Base-by-base conservation (phyloP, 2,329 filamentous ascomycete species). In the Phaeoacremonium minimum region DNA sequence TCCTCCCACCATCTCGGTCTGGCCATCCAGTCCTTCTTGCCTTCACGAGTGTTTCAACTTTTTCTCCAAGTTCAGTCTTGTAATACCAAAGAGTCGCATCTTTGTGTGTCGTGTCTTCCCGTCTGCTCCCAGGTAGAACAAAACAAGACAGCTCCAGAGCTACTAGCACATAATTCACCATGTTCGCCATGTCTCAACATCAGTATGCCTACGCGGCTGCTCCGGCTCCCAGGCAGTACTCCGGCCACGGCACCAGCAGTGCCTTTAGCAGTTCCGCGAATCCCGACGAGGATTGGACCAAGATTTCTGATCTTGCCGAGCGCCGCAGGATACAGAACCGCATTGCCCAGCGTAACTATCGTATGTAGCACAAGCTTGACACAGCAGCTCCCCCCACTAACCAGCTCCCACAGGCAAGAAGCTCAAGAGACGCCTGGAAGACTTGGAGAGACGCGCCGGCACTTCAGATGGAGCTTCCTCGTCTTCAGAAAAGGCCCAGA, bases 211-310 rank as follows among this genome's bases (percentile, higher is more conserved):
- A 68, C 43, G 42, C 49, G 48, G 46, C 53, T 18, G 46, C 58
- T 54, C 58, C 51, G 50, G 61, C 69, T 37, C 72, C 81, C 35
- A 79, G 84, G 60, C 83, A 87, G 56, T 83, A 84, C 52, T 73
- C 79, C 28, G 75, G 69, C 46, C 82, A 88, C 57, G 83, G 83
- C 58, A 94, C 87, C 44, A 95, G 88, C 69, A 95, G 88, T 66
- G 91, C 91, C 51, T 95, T 95, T 72, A 94, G 87, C 66, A 85
- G 85, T 53, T 94, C 88, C 46, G 91, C 90, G 52, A 94, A 95
- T 61, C 87, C 91, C 37, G 90, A 96, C 57, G 91, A 97, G 68
- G 91, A 97, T 69, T 97, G 91, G 91, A 96, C 91, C 58, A 95
- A 96, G 79, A 95, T 97, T 60, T 95, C 91, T 40, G 91, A 97